Evolutionary conservation across 1,139 yeast species (phyloP).

Genomic region (Saccharomyces pastorianus): DNA sequence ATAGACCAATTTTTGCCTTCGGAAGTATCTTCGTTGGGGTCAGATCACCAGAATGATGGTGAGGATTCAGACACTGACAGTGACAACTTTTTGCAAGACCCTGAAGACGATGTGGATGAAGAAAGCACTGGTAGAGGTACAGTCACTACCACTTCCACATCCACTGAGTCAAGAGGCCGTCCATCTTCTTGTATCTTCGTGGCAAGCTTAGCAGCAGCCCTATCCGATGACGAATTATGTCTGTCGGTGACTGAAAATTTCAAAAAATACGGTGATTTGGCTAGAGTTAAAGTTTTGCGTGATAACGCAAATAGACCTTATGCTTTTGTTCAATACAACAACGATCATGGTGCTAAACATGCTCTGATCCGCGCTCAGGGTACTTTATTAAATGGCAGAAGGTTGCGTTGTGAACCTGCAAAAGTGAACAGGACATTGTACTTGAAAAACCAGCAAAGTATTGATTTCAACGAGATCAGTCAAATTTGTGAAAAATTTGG

Average conservation of each 20-base stretch:
- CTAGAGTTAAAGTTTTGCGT: constrained; percentile 75
- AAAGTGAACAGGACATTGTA: constrained; percentile 81
- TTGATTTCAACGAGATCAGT: constrained; percentile 31
- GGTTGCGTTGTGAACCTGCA: constrained; percentile 82
- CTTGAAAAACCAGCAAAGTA: constrained; percentile 30
- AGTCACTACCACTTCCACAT: neutral
- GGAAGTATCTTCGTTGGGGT: constrained; percentile 17
- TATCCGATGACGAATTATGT: constrained; percentile 62
- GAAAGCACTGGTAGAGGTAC: constrained; percentile 1
- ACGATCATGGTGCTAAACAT: constrained; percentile 56
- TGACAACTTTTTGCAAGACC: constrained; percentile 1
- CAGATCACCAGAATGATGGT: constrained; percentile 10
- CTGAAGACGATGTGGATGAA: constrained; percentile 4
- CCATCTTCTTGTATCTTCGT: constrained; percentile 89
- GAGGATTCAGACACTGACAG: constrained; percentile 1
- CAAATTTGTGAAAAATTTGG: constrained; percentile 49
- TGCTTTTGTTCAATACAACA: constrained; percentile 83
- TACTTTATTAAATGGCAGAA: constrained; percentile 60
- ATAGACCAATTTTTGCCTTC: constrained; percentile 15
- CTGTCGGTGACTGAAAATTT: constrained; percentile 60
- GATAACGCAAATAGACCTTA: constrained; percentile 82
- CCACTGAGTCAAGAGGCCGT: constrained; percentile 34
- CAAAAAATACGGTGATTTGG: constrained; percentile 57
- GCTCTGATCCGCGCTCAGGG: constrained; percentile 71
- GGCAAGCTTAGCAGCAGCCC: constrained; percentile 60